Conservation (phyloP, 2,329 filamentous ascomycete species). For the Pseudogymnoascus sp. region DNA sequence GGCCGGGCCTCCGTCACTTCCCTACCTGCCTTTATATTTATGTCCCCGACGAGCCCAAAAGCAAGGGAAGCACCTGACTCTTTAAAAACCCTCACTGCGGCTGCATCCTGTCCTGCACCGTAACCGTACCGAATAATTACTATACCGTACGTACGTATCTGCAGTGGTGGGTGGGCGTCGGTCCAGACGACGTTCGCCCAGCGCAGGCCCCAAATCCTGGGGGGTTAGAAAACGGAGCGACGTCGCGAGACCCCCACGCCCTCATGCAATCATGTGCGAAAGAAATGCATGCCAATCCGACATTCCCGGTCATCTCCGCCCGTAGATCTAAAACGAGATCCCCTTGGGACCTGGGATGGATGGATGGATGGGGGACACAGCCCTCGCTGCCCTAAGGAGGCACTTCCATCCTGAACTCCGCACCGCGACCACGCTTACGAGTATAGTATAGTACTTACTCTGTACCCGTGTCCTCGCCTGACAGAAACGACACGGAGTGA, state of each 20-base stretch:
- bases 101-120: not conserved
- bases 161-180: not conserved
- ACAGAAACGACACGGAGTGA: not conserved
- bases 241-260: conserved; percentile 1
- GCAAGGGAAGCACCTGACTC: not conserved
- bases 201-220: not conserved
- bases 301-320: not conserved
- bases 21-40: not conserved
- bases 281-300: not conserved
- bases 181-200: not conserved
- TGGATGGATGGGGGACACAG: not conserved
- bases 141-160: not conserved
- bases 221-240: not conserved
- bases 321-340: conserved; percentile 1
- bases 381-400: not conserved
- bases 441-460: not conserved
- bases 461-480: not conserved
- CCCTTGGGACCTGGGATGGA: not conserved
- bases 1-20: not conserved
- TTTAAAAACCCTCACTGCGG: not conserved
- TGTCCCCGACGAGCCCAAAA: not conserved
- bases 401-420: not conserved
- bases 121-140: not conserved
- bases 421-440: not conserved
- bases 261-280: not conserved